Percentiles rank a stretch among this genome's conserved stretches.
These are phyloP conservation scores for Silene coronaria DNA, from an alignment of 179 eudicot species.

Conservation along the genomic window DNA sequence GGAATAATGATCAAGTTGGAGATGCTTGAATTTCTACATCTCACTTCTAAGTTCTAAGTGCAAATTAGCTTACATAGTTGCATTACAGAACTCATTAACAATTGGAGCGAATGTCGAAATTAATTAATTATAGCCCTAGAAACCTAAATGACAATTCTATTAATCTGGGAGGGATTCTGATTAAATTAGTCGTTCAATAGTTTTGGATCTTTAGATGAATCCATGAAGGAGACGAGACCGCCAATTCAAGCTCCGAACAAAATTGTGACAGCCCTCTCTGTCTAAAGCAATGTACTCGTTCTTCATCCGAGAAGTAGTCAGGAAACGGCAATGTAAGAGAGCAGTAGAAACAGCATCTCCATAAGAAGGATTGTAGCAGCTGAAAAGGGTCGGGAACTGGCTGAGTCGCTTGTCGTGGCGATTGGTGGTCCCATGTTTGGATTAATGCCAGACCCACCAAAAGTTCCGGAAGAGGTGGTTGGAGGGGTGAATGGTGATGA, in stretches of 20 bases:
- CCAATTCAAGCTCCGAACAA: constrained; percentile 12
- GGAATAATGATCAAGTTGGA: not conserved
- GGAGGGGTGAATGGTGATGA: constrained; percentile 22
- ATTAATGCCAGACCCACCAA: constrained; percentile 6
- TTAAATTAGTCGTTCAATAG: not conserved
- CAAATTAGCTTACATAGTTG: constrained; percentile 5
- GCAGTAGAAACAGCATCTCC: not conserved
- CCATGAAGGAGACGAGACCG: not conserved
- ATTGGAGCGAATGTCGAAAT: not conserved
- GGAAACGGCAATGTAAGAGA: constrained; percentile 14
- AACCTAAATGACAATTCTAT: not conserved
- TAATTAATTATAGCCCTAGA: constrained; percentile 3
- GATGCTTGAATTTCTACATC: constrained; percentile 11
- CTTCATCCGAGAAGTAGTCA: not conserved
- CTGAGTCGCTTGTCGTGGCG: constrained; percentile 23
- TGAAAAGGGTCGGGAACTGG: not conserved
- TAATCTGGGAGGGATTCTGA: not conserved
- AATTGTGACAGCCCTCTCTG: constrained; percentile 25
- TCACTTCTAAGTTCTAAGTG: not conserved
- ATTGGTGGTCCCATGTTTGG: constrained; percentile 34
- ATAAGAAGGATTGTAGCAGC: constrained; percentile 1
- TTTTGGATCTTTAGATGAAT: not conserved
- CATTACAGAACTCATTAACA: not conserved
- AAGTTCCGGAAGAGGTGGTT: constrained; percentile 14
- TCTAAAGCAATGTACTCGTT: constrained; percentile 11